Percentiles rank a stretch among this genome's conserved stretches.
These are phyloP conservation scores for Zymoseptoria crescenta DNA, from an alignment of 2,329 filamentous ascomycete genomes.

Conservation along the genomic window DNA sequence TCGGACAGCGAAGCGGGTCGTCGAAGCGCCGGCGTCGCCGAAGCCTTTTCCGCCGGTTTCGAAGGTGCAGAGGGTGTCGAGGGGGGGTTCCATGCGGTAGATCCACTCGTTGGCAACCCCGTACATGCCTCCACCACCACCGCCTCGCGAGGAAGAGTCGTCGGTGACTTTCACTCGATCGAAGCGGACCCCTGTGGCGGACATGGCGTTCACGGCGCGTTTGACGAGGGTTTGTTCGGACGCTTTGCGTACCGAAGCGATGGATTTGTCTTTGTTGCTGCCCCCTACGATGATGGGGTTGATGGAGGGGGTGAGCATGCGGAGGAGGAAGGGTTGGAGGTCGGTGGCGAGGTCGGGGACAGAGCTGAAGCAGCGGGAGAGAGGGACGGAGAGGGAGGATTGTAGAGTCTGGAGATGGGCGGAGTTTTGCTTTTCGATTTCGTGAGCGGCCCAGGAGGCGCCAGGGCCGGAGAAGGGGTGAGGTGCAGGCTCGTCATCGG, in stretches of 20 bases:
- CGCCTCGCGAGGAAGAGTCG: conserved; percentile 40
- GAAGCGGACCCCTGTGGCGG: conserved; percentile 72
- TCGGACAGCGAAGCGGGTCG: conserved; percentile 83
- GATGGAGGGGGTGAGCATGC: conserved; percentile 79
- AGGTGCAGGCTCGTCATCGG: conserved; percentile 20
- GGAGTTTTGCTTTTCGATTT: conserved; percentile 71
- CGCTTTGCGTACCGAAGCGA: conserved; percentile 79
- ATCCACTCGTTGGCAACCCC: conserved; percentile 49
- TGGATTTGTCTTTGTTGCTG: conserved; percentile 30
- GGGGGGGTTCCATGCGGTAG: conserved; percentile 86
- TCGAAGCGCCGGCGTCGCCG: conserved; percentile 52
- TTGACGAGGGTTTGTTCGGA: conserved; percentile 73
- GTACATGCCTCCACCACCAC: conserved; percentile 2
- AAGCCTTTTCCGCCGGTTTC: conserved; percentile 53
- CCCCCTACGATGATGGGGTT: conserved; percentile 78
- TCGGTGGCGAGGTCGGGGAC: conserved; percentile 70
- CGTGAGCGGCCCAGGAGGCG: conserved; percentile 73
- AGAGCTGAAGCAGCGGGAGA: conserved; percentile 72
- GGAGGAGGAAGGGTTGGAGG: conserved; percentile 73
- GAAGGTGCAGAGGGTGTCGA: conserved; percentile 73
- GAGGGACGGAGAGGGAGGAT: conserved; percentile 58
- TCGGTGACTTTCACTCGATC: conserved; percentile 70
- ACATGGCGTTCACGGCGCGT: conserved; percentile 72
- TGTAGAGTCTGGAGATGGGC: conserved; percentile 68
- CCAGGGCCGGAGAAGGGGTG: conserved; percentile 73